A percentile compares a stretch with the other conserved stretches of the same genome.
phyloP scores from a whole-genome alignment of 768 basidiomycete genomes.

The Solioccasus polychromus region DNA sequence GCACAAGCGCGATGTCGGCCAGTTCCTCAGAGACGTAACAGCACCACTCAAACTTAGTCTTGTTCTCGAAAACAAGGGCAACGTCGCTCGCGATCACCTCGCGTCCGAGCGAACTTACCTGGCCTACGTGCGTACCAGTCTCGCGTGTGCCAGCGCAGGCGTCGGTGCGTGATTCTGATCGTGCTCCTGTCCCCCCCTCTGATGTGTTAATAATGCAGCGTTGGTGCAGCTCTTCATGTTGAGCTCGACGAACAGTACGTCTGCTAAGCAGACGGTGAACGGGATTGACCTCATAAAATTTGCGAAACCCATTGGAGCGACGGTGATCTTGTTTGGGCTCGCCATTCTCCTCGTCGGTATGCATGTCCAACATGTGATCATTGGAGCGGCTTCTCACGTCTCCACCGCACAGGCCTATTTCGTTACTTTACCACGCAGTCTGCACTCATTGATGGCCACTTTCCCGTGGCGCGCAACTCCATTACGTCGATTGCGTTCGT shows the following conservation, averaged over 20 bases:
- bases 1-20: not conserved
- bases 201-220: slow-evolving; percentile 25
- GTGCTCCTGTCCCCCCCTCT: not conserved
- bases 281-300: slow-evolving; percentile 23
- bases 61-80: slow-evolving; percentile 55
- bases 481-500: slow-evolving; percentile 40
- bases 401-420: slow-evolving; percentile 36
- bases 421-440: slow-evolving; percentile 56
- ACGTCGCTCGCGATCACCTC: slow-evolving; percentile 62
- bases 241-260: slow-evolving; percentile 11
- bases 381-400: not conserved
- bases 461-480: slow-evolving; percentile 51
- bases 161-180: slow-evolving; percentile 45
- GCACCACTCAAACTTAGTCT: slow-evolving; percentile 25
- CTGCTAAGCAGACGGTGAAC: not conserved
- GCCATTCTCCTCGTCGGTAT: slow-evolving; percentile 47
- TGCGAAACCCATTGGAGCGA: slow-evolving; percentile 53
- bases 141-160: slow-evolving; percentile 55
- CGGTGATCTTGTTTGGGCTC: slow-evolving; percentile 44
- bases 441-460: slow-evolving; percentile 47
- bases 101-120: slow-evolving; percentile 63
- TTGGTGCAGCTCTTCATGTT: slow-evolving; percentile 55
- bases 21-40: slow-evolving; percentile 1
- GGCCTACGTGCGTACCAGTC: slow-evolving; percentile 62
- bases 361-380: slow-evolving; percentile 1